phyloP scores from a whole-genome alignment of 257 asterid genomes.

The Hygrophila difformis region DNA sequence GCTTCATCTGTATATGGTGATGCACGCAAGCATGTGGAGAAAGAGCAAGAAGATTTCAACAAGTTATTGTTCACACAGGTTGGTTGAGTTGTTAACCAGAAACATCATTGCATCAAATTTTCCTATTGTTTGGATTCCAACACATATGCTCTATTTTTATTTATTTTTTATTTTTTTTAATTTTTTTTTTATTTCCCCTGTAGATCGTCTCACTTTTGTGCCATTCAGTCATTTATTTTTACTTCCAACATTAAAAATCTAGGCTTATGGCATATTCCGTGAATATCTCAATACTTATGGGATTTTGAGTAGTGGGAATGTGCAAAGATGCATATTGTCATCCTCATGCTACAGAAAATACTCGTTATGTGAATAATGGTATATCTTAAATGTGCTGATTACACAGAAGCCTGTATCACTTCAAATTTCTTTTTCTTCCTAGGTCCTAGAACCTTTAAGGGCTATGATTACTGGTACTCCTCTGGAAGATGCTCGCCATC shows the following conservation, averaged over 20 bases:
- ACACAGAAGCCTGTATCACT: too few relatives aligned
- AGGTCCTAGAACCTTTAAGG: slow-evolving; percentile 96
- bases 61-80: slow-evolving; percentile 77
- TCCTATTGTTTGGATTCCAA: not conserved
- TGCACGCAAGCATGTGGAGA: slow-evolving; percentile 86
- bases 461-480: slow-evolving; percentile 78
- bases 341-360: not conserved
- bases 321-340: not conserved
- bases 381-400: slow-evolving; percentile 4
- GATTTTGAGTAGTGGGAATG: slow-evolving; percentile 3
- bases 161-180: not conserved
- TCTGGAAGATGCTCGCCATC: slow-evolving; percentile 98
- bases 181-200: too few relatives aligned
- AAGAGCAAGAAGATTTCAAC: slow-evolving; percentile 88
- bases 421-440: slow-evolving; percentile 7
- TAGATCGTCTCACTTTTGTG: too few relatives aligned
- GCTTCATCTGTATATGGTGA: slow-evolving; percentile 85
- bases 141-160: not conserved
- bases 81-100: slow-evolving; percentile 15
- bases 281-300: not conserved
- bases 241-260: slow-evolving; percentile 3
- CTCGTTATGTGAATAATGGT: not conserved
- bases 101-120: not conserved
- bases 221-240: not conserved
- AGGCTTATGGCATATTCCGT: slow-evolving; percentile 6